Conservation (phyloP, 139 green algal genomes). For the Chlorella vulgaris region DNA sequence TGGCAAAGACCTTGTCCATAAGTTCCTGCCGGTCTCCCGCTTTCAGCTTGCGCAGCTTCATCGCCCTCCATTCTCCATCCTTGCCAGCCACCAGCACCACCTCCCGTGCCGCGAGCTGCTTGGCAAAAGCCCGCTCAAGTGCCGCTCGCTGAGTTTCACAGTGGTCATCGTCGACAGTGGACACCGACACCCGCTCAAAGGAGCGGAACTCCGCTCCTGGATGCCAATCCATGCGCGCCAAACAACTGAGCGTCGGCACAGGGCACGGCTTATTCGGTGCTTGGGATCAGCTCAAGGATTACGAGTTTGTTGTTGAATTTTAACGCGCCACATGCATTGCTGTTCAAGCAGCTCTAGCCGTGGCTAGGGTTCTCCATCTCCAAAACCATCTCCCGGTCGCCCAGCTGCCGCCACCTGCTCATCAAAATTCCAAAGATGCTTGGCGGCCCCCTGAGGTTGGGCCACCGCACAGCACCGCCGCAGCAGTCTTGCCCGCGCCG, state of each 20-base stretch:
- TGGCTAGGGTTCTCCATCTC: too few relatives aligned
- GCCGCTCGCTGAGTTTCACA: not conserved
- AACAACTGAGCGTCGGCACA: too few relatives aligned
- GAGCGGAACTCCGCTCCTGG: not conserved
- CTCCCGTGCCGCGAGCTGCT: not conserved
- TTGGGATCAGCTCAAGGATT: too few relatives aligned
- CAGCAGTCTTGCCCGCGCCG: slow-evolving; percentile 12
- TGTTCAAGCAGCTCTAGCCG: too few relatives aligned
- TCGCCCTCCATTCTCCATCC: not conserved
- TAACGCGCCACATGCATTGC: too few relatives aligned
- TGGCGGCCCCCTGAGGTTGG: too few relatives aligned
- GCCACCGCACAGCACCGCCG: slow-evolving; percentile 19
- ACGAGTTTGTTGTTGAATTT: too few relatives aligned
- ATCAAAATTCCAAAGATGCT: too few relatives aligned
- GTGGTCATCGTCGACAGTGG: not conserved
- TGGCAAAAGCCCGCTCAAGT: not conserved
- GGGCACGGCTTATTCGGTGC: too few relatives aligned
- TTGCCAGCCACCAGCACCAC: not conserved
- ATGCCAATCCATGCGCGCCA: not conserved
- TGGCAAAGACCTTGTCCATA: not conserved
- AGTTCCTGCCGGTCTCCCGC: not conserved
- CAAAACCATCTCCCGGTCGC: too few relatives aligned
- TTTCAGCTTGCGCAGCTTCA: not conserved
- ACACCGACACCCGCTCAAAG: not conserved
- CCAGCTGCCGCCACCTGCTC: too few relatives aligned